Evolutionary conservation across 2,329 filamentous ascomycete species (phyloP).

Genomic region (Paraphaeosphaeria sporulosa): DNA sequence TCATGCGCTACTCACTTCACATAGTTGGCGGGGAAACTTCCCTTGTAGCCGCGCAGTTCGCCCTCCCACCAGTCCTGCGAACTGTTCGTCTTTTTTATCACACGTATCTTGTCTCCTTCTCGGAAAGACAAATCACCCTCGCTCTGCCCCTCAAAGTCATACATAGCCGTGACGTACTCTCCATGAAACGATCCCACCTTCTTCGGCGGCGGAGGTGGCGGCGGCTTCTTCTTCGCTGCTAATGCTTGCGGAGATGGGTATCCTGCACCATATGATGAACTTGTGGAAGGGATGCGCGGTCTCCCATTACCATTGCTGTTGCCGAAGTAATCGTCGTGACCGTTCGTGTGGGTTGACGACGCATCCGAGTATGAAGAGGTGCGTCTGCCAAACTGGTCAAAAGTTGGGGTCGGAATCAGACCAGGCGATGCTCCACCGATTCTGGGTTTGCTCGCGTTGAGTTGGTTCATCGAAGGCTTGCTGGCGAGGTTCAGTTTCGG

Average conservation of each 20-base stretch:
- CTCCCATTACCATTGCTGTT: constrained; percentile 28
- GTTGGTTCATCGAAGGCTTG: constrained; percentile 46
- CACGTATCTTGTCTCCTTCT: constrained; percentile 79
- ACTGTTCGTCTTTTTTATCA: constrained; percentile 79
- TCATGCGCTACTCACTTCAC: constrained; percentile 55
- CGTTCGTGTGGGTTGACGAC: constrained; percentile 37
- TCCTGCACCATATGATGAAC: constrained; percentile 40
- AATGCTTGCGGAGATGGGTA: constrained; percentile 53
- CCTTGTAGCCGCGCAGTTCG: constrained; percentile 71
- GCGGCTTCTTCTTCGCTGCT: constrained; percentile 73
- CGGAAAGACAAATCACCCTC: constrained; percentile 75
- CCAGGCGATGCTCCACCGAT: constrained; percentile 43
- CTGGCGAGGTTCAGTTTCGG: constrained; percentile 36
- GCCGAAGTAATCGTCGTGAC: constrained; percentile 48
- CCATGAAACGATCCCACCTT: constrained; percentile 58
- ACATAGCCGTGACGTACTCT: constrained; percentile 74
- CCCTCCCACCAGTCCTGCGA: constrained; percentile 91
- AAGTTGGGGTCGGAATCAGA: constrained; percentile 40
- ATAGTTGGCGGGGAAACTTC: constrained; percentile 86
- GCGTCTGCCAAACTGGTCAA: constrained; percentile 39
- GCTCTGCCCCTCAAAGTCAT: constrained; percentile 75
- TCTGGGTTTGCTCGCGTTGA: constrained; percentile 43
- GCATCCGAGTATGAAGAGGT: constrained; percentile 42
- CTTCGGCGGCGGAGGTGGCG: constrained; percentile 74
- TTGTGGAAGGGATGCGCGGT: constrained; percentile 51